phyloP scores from a whole-genome alignment of 1,139 yeast species.

The Hyphopichia buzzinii region DNA sequence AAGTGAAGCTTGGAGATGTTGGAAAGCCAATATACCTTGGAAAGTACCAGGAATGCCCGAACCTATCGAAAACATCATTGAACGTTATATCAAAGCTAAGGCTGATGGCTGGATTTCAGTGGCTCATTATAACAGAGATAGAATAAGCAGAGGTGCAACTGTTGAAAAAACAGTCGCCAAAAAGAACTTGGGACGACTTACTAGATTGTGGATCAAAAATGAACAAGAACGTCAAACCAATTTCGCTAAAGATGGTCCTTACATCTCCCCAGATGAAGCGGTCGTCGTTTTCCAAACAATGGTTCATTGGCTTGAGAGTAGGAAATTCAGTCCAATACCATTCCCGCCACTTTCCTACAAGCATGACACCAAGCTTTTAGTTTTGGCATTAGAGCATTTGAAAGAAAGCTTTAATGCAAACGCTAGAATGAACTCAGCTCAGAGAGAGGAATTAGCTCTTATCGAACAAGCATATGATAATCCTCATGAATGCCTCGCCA shows the following conservation, averaged over 20 bases:
- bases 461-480: constrained; percentile 97
- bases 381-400: constrained; percentile 83
- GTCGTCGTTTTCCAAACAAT: constrained; percentile 80
- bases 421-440: constrained; percentile 78
- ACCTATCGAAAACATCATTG: constrained; percentile 82
- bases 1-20: constrained; percentile 98
- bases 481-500: constrained; percentile 87
- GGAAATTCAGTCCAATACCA: constrained; percentile 84
- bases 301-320: constrained; percentile 90
- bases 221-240: constrained; percentile 87
- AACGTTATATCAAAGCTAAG: constrained; percentile 87
- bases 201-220: constrained; percentile 87
- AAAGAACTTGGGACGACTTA: constrained; percentile 87
- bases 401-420: constrained; percentile 84
- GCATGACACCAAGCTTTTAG: constrained; percentile 87
- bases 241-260: constrained; percentile 86
- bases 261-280: constrained; percentile 82
- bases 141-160: constrained; percentile 82
- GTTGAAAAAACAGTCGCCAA: constrained; percentile 93
- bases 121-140: constrained; percentile 88
- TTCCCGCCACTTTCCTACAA: constrained; percentile 92
- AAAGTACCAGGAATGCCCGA: constrained; percentile 95
- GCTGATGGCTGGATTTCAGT: constrained; percentile 97
- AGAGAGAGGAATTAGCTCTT: constrained; percentile 87
- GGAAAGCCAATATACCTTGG: constrained; percentile 99